Conservation (phyloP, 208 protist genomes). For the Cochliopodium minus region DNA sequence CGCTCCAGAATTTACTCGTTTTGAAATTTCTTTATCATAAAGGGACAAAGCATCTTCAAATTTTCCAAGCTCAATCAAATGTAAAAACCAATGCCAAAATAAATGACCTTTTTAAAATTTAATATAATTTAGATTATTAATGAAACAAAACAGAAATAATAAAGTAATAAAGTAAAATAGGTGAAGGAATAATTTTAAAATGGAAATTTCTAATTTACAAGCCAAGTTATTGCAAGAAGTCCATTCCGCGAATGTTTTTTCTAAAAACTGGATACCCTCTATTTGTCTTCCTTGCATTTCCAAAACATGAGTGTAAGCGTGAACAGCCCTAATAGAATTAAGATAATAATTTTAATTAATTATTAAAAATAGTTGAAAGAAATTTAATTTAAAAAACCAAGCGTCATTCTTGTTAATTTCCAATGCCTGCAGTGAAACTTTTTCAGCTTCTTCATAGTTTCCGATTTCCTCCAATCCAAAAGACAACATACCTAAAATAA, state of each 20-base stretch:
- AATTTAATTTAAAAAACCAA: too few species aligned
- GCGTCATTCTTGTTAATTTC: neutral
- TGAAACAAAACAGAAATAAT: too few species aligned
- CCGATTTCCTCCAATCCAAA: neutral
- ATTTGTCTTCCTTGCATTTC: neutral
- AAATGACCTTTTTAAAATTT: too few species aligned
- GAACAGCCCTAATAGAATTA: too few species aligned
- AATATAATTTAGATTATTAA: too few species aligned
- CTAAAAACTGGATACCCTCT: neutral
- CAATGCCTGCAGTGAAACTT: neutral
- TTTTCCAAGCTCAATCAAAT: neutral
- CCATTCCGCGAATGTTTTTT: neutral
- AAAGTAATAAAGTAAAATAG: too few species aligned
- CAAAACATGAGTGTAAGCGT: neutral
- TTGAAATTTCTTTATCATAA: slow-evolving; percentile 5
- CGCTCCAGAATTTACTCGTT: neutral
- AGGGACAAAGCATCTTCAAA: neutral
- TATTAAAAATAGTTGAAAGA: too few species aligned
- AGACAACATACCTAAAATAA: too few species aligned
- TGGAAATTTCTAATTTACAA: too few species aligned
- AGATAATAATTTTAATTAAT: too few species aligned
- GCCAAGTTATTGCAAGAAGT: neutral
- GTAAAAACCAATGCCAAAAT: neutral
- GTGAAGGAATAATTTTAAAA: too few species aligned
- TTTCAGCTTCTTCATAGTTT: neutral